phyloP scores from a whole-genome alignment of 2,329 filamentous ascomycete species.

The Akanthomyces muscarius region DNA sequence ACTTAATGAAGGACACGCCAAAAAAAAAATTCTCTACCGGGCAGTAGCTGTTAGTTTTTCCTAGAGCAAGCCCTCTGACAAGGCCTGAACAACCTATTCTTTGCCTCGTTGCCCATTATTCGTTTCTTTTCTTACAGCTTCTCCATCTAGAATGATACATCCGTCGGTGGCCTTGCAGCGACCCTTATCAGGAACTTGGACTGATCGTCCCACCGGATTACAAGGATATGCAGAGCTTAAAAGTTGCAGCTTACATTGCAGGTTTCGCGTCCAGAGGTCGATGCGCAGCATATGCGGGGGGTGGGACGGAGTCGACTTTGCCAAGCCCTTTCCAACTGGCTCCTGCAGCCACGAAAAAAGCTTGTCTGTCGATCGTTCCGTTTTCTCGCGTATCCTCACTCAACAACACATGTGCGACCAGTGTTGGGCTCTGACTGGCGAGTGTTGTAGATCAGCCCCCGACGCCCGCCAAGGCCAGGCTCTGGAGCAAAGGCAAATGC shows the following conservation, averaged over 20 bases:
- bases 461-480: not conserved
- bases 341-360: constrained; percentile 12
- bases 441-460: not conserved
- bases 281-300: not conserved
- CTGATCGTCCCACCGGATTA: not conserved
- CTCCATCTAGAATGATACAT: no score
- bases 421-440: not conserved
- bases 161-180: no score
- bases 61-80: no score
- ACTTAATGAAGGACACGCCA: no score
- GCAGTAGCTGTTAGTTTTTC: no score
- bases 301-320: not conserved
- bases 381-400: no score
- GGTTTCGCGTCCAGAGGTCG: not conserved
- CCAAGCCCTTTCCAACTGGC: not conserved
- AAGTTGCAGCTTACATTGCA: no score
- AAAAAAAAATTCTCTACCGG: no score
- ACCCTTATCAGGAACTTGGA: not conserved
- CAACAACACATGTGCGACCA: not conserved
- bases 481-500: not conserved
- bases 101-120: no score
- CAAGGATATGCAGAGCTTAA: not conserved
- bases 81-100: no score
- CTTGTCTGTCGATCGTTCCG: constrained; percentile 4
- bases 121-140: no score